These are phyloP conservation scores for Suillus alpinus DNA, from an alignment of 768 basidiomycete genomes.

Conservation along the genomic window DNA sequence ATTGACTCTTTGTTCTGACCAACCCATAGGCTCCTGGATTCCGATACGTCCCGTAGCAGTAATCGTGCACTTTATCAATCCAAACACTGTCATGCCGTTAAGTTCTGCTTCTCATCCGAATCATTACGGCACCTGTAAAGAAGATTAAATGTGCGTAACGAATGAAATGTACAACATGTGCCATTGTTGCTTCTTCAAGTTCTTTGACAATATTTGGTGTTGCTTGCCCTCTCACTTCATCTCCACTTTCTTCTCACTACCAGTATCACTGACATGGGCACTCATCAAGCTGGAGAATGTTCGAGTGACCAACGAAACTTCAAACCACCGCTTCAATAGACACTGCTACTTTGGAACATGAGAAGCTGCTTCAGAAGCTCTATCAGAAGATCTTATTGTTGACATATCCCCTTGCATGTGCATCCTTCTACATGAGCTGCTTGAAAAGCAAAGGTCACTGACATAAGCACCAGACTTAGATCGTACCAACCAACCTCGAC, in stretches of 20 bases:
- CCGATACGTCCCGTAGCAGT: slow-evolving; percentile 46
- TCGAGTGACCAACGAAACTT: background rate
- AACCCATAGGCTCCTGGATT: slow-evolving; percentile 52
- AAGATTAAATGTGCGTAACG: background rate
- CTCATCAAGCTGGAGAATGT: background rate
- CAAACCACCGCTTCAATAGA: background rate
- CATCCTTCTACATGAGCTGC: background rate
- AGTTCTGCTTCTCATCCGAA: background rate
- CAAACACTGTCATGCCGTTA: background rate
- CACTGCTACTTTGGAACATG: slow-evolving; percentile 26
- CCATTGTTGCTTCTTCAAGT: background rate
- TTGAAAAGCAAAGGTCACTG: background rate
- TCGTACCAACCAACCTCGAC: slow-evolving; percentile 64
- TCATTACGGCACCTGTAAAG: background rate
- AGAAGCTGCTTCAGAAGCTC: slow-evolving; percentile 54
- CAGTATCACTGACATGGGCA: background rate
- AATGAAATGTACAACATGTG: background rate
- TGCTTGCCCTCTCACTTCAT: background rate
- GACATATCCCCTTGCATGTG: slow-evolving; percentile 67
- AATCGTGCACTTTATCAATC: background rate
- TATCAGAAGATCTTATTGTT: slow-evolving; percentile 61
- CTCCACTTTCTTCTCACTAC: background rate
- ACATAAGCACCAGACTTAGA: slow-evolving; percentile 41
- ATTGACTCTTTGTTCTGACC: background rate
- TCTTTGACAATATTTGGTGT: background rate